A percentile compares a stretch with the other conserved stretches of the same genome.
Conservation (phyloP, 176 grass and related monocot genomes). For the Alloteropsis semialata region DNA sequence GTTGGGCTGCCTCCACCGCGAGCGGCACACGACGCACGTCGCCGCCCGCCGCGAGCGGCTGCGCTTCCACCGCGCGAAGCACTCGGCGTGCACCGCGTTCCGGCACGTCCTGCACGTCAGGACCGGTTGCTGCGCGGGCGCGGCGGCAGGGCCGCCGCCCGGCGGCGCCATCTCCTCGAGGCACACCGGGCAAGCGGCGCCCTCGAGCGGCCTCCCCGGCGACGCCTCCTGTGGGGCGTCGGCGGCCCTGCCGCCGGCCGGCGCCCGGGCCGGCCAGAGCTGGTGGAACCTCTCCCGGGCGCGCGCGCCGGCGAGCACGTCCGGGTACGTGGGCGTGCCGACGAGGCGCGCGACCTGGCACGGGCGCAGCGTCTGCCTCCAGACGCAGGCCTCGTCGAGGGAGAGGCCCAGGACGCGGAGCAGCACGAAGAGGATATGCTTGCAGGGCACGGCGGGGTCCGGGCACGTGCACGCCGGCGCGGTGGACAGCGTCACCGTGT, state of each 20-base stretch:
- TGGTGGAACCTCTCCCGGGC: constrained; percentile 64
- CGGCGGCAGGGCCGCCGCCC: background rate
- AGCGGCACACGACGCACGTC: constrained; percentile 89
- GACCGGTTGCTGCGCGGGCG: constrained; percentile 5
- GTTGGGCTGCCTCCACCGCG: constrained; percentile 65
- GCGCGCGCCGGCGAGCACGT: constrained; percentile 49
- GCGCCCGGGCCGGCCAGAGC: constrained; percentile 27
- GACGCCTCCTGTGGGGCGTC: background rate
- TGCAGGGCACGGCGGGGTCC: constrained; percentile 72
- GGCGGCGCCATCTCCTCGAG: constrained; percentile 75
- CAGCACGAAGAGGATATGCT: constrained; percentile 95
- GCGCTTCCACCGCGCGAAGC: constrained; percentile 82
- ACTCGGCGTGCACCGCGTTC: constrained; percentile 86
- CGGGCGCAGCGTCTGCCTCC: constrained; percentile 60
- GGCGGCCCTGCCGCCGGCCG: background rate
- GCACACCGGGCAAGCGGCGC: constrained; percentile 69
- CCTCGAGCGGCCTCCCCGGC: constrained; percentile 25
- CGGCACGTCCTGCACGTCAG: constrained; percentile 72
- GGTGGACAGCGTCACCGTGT: constrained; percentile 62
- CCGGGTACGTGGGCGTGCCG: constrained; percentile 47
- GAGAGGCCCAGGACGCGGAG: constrained; percentile 83
- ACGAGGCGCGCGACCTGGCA: constrained; percentile 70
- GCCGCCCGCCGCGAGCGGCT: constrained; percentile 59
- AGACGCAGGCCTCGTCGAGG: constrained; percentile 84
- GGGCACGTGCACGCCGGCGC: constrained; percentile 83